phyloP scores from a whole-genome alignment of 495 filamentous ascomycete species.

The Tirmania nivea region DNA sequence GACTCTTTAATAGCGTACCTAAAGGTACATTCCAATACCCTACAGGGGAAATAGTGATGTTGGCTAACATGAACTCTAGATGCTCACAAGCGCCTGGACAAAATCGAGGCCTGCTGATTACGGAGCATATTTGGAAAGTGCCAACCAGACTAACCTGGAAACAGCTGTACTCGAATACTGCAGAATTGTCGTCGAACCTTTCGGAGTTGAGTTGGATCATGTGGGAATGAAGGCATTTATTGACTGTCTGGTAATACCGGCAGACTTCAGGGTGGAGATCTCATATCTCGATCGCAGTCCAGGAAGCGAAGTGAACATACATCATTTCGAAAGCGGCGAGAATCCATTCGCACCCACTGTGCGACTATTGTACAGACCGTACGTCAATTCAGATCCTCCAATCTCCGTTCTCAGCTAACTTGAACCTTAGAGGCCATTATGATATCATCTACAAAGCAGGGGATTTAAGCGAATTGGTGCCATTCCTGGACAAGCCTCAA shows the following conservation, averaged over 20 bases:
- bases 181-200: conserved; percentile 43
- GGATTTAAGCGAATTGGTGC: conserved; percentile 6
- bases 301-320: conserved; percentile 56
- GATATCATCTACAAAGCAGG: conserved; percentile 68
- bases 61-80: conserved; percentile 27
- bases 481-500: background rate
- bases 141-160: no score
- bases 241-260: conserved; percentile 59
- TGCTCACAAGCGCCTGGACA: conserved; percentile 75
- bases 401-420: no score
- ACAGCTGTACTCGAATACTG: conserved; percentile 45
- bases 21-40: conserved; percentile 26
- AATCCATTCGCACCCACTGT: conserved; percentile 26
- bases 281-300: conserved; percentile 78
- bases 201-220: conserved; percentile 70
- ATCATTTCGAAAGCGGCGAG: conserved; percentile 41
- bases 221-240: conserved; percentile 55
- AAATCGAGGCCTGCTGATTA: conserved; percentile 48
- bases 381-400: conserved; percentile 18
- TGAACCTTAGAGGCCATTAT: conserved; percentile 54
- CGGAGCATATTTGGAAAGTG: conserved; percentile 36
- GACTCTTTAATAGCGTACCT: conserved; percentile 56
- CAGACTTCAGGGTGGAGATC: conserved; percentile 62
- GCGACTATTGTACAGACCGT: conserved; percentile 49
- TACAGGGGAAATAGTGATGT: background rate